Conservation (phyloP, 257 asterid species). For the Scutellaria baicalensis region DNA sequence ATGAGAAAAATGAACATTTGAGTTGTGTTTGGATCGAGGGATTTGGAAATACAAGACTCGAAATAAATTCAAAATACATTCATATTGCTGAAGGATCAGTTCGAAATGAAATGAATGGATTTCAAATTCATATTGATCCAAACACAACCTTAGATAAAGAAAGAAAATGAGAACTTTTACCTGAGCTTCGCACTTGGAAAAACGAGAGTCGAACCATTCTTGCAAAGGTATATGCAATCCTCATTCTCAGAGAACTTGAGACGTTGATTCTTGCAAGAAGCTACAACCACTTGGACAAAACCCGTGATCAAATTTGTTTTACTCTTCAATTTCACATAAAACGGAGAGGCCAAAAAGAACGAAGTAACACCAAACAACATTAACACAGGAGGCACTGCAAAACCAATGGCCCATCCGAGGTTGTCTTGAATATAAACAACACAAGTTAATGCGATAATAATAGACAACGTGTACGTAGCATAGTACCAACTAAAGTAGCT, state of each 20-base stretch:
- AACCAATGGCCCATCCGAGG: slow-evolving; percentile 70
- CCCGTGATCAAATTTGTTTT: slow-evolving; percentile 38
- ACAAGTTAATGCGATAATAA: slow-evolving; percentile 41
- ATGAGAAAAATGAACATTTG: not conserved
- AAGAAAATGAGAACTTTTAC: slow-evolving; percentile 9
- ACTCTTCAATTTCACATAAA: slow-evolving; percentile 41
- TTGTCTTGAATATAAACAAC: slow-evolving; percentile 72
- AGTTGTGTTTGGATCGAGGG: too few relatives aligned
- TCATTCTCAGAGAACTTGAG: slow-evolving; percentile 10
- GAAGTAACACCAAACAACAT: slow-evolving; percentile 28
- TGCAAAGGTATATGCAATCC: slow-evolving; percentile 26
- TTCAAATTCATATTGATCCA: too few relatives aligned
- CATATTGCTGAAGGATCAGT: too few relatives aligned
- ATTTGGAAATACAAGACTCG: too few relatives aligned
- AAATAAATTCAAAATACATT: too few relatives aligned
- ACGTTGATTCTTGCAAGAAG: slow-evolving; percentile 47
- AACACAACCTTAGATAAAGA: too few relatives aligned
- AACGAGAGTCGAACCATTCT: slow-evolving; percentile 22
- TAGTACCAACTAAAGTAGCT: slow-evolving; percentile 68
- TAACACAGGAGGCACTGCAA: slow-evolving; percentile 46
- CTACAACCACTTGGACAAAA: slow-evolving; percentile 44
- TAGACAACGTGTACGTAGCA: slow-evolving; percentile 30
- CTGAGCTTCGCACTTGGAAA: slow-evolving; percentile 52
- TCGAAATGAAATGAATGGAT: too few relatives aligned
- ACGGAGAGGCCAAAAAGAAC: slow-evolving; percentile 47